A percentile compares a stretch with the other conserved stretches of the same genome.
phyloP scores from a whole-genome alignment of 2,329 filamentous ascomycete species.

The Fusarium nisikadoi region DNA sequence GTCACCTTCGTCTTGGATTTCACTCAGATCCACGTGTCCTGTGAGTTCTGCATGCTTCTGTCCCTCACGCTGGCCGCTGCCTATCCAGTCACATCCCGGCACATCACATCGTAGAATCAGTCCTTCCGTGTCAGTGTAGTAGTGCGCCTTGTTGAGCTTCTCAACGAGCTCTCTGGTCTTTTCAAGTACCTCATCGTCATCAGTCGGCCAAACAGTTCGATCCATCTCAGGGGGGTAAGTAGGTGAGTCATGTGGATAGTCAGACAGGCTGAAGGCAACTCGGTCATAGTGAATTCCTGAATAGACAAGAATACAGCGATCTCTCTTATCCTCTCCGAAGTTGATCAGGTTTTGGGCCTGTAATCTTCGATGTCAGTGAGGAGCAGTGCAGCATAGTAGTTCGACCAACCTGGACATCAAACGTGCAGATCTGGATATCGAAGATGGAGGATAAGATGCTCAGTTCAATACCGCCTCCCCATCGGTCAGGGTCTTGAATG shows the following conservation, averaged over 20 bases:
- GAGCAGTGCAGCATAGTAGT: not conserved
- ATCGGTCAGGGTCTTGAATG: conserved; percentile 83
- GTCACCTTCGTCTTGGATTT: conserved; percentile 82
- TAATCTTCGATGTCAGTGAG: not conserved
- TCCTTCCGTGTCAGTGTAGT: conserved; percentile 87
- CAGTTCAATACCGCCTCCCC: conserved; percentile 93
- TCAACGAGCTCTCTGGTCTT: conserved; percentile 72
- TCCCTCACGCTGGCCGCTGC: conserved; percentile 73
- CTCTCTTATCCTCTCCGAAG: conserved; percentile 79
- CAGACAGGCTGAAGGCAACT: conserved; percentile 77
- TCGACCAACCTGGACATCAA: conserved; percentile 73
- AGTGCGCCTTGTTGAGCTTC: conserved; percentile 76
- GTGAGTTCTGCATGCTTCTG: conserved; percentile 70
- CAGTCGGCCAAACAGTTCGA: conserved; percentile 66
- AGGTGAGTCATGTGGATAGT: conserved; percentile 64
- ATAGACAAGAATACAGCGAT: conserved; percentile 84
- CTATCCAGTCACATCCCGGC: conserved; percentile 70
- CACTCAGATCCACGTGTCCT: conserved; percentile 68
- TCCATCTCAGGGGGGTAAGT: conserved; percentile 78
- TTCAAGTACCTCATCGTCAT: conserved; percentile 74
- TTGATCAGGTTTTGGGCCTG: conserved; percentile 56
- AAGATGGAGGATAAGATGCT: conserved; percentile 87
- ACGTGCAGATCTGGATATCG: conserved; percentile 83
- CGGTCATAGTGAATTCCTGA: conserved; percentile 95
- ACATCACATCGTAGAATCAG: conserved; percentile 82